These are phyloP conservation scores for Crassisporium funariophilum DNA, from an alignment of 768 basidiomycete species.

Conservation along the genomic window DNA sequence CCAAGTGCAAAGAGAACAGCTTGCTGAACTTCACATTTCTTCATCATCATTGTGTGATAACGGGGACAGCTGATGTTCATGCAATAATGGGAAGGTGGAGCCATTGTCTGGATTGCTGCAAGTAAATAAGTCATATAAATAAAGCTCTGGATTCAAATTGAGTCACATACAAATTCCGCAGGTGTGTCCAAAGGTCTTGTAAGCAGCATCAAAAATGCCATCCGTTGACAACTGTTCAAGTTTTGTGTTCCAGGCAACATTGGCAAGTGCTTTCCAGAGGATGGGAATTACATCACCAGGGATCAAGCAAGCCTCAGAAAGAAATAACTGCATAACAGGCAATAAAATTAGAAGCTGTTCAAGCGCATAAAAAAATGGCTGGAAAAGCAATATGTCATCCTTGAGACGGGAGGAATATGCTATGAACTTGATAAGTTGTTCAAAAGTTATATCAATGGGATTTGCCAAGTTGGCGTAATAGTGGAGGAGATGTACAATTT, in stretches of 20 bases:
- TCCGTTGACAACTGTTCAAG: background rate
- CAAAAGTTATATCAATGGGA: slow-evolving; percentile 1
- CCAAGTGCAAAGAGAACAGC: background rate
- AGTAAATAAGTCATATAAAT: background rate
- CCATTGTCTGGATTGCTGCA: background rate
- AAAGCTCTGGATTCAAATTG: background rate
- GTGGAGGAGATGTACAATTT: background rate
- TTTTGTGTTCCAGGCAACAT: background rate
- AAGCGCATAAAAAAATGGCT: background rate
- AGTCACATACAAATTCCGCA: background rate
- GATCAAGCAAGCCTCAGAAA: slow-evolving; percentile 3
- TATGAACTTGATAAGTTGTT: slow-evolving; percentile 4
- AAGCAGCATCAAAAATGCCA: background rate
- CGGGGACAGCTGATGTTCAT: background rate
- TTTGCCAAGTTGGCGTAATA: background rate
- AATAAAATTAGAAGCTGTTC: background rate
- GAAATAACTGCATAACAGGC: slow-evolving; percentile 4
- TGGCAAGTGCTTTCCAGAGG: background rate
- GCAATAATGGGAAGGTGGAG: background rate
- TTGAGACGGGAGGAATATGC: slow-evolving; percentile 5
- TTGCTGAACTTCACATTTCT: background rate
- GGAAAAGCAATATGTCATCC: slow-evolving; percentile 6
- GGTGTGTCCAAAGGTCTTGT: slow-evolving; percentile 1
- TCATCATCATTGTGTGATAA: background rate
- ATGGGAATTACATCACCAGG: background rate